phyloP scores from a whole-genome alignment of 352 stramenopile species.

The Globisporangium polare region DNA sequence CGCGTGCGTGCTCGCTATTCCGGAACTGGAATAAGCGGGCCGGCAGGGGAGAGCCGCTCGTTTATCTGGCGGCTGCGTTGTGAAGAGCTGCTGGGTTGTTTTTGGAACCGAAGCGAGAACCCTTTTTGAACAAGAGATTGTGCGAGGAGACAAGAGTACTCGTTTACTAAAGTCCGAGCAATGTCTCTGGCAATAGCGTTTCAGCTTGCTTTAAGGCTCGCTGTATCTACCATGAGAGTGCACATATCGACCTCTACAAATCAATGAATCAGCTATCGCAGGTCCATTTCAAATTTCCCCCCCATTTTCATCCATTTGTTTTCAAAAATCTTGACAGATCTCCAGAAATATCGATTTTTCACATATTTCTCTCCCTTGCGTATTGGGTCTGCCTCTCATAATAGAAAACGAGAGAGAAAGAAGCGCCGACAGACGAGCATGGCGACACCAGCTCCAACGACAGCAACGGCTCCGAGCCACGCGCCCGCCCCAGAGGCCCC shows the following conservation, averaged over 20 bases:
- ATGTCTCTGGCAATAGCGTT: no score
- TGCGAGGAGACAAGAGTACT: no score
- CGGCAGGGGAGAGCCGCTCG: background rate
- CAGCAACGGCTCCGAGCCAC: background rate
- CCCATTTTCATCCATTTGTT: background rate
- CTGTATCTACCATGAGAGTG: no score
- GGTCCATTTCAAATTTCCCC: background rate
- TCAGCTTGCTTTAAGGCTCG: no score
- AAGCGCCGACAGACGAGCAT: background rate
- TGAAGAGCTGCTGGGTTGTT: background rate
- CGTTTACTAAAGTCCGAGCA: no score
- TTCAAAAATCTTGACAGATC: no score
- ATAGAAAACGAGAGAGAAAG: background rate
- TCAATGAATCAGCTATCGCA: no score
- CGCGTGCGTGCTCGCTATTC: background rate
- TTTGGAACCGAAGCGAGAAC: background rate
- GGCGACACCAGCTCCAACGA: background rate
- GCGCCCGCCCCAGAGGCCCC: background rate
- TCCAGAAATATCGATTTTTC: background rate
- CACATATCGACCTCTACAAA: constrained; percentile 8
- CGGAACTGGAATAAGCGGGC: background rate
- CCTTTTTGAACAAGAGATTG: no score
- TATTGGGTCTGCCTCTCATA: constrained; percentile 5
- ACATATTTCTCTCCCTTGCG: constrained; percentile 1
- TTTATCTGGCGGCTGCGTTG: constrained; percentile 1